Percentiles rank a stretch among this genome's conserved stretches.
phyloP scores from a whole-genome alignment of 129 eudicot genomes.

The Pittosporum tobira region DNA sequence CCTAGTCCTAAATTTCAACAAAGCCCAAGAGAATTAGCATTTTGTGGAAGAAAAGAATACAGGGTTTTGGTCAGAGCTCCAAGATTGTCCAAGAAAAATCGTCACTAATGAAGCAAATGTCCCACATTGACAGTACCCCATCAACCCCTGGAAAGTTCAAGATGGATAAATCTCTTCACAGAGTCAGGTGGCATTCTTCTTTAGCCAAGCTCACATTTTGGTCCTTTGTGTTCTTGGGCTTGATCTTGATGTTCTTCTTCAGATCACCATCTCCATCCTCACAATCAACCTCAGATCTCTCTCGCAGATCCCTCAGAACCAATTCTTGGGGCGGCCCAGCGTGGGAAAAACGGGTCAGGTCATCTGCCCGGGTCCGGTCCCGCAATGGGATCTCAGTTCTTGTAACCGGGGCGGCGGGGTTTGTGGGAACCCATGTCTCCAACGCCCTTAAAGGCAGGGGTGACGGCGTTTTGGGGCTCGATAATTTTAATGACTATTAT shows the following conservation, averaged over 20 bases:
- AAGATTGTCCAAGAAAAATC: background rate
- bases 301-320: conserved; percentile 64
- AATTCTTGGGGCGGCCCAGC: conserved; percentile 47
- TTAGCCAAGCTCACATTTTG: conserved; percentile 67
- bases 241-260: conserved; percentile 58
- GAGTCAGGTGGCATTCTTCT: conserved; percentile 42
- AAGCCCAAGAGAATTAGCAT: conserved; percentile 3
- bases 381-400: conserved; percentile 50
- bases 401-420: conserved; percentile 86
- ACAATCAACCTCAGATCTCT: conserved; percentile 37
- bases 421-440: conserved; percentile 81
- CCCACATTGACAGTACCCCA: conserved; percentile 61
- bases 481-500: conserved; percentile 65
- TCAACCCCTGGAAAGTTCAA: conserved; percentile 78
- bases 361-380: conserved; percentile 52
- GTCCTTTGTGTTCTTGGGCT: conserved; percentile 54
- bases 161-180: conserved; percentile 43
- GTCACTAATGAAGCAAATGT: conserved; percentile 33
- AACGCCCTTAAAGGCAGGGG: conserved; percentile 71
- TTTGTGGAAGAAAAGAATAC: background rate
- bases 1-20: conserved; percentile 14
- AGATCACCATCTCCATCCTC: conserved; percentile 50
- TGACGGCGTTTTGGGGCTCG: conserved; percentile 74
- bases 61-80: conserved; percentile 3
- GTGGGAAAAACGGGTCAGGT: conserved; percentile 61